Evolutionary conservation across 164 flowering plant genomes (phyloP).

Genomic region (Stephania cephalantha): DNA sequence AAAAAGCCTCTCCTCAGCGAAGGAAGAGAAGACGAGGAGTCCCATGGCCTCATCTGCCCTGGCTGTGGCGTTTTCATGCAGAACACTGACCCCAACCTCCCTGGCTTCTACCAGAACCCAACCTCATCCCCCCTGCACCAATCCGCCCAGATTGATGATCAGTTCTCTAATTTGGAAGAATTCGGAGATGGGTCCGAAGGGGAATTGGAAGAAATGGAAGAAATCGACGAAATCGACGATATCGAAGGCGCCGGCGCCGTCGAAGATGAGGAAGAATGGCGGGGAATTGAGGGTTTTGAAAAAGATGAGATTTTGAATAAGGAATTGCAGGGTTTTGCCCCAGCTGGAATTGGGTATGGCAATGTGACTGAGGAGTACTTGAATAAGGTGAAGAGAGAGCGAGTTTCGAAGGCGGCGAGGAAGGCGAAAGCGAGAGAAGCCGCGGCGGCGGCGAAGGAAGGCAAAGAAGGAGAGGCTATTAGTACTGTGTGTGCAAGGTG

Average conservation of each 20-base stretch:
- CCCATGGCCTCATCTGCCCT: conserved; percentile 63
- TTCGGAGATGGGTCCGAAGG: conserved; percentile 24
- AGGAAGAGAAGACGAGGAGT: conserved; percentile 82
- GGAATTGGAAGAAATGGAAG: conserved; percentile 12
- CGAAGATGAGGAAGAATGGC: conserved; percentile 2
- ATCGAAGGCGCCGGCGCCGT: too few relatives aligned
- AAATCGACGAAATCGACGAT: not conserved
- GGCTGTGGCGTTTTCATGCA: conserved; percentile 99
- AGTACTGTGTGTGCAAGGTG: conserved; percentile 81
- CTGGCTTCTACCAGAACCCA: conserved; percentile 69
- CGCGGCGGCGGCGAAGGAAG: conserved; percentile 33
- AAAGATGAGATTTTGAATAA: conserved; percentile 39
- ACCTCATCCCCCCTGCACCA: conserved; percentile 6
- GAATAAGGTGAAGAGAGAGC: conserved; percentile 38
- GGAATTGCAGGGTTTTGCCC: conserved; percentile 71
- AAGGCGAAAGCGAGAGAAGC: conserved; percentile 58
- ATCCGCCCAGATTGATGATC: conserved; percentile 14
- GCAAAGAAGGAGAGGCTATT: conserved; percentile 32
- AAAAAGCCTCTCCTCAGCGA: conserved; percentile 52
- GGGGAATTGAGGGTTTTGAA: conserved; percentile 21
- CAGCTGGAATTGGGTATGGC: conserved; percentile 78
- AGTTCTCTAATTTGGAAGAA: conserved; percentile 16
- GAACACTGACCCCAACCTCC: conserved; percentile 67
- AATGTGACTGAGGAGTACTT: conserved; percentile 63
- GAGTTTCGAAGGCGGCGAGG: conserved; percentile 66